phyloP scores from a whole-genome alignment of 441 rosid species.

The Adansonia rubrostipa region DNA sequence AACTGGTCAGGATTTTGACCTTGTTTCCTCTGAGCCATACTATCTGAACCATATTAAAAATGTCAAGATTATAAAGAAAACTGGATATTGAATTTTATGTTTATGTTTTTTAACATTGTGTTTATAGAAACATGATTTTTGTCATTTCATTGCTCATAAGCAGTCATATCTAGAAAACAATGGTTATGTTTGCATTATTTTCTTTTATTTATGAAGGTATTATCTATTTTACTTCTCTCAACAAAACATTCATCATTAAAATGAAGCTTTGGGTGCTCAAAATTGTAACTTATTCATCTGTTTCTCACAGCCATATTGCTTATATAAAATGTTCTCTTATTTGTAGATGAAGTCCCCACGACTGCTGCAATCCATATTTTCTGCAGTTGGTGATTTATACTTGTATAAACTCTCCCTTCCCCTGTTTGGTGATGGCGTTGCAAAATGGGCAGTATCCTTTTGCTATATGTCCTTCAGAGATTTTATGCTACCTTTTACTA shows the following conservation, averaged over 20 bases:
- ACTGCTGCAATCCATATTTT: constrained; percentile 78
- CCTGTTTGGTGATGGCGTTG: constrained; percentile 59
- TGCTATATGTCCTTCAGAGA: background rate
- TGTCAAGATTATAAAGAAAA: background rate
- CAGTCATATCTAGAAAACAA: background rate
- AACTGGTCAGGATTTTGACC: background rate
- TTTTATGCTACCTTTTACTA: background rate
- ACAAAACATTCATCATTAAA: background rate
- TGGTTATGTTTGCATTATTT: background rate
- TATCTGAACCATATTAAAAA: constrained; percentile 8
- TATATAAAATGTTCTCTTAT: constrained; percentile 21
- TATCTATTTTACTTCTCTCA: constrained; percentile 1
- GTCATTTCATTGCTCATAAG: background rate
- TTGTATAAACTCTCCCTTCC: constrained; percentile 64
- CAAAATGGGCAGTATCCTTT: constrained; percentile 87
- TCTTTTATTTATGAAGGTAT: background rate
- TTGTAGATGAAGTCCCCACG: constrained; percentile 71
- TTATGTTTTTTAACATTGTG: background rate
- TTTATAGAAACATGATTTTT: background rate
- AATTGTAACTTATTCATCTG: constrained; percentile 20
- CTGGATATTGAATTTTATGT: background rate
- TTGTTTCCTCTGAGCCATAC: constrained; percentile 1
- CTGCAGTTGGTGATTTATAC: constrained; percentile 87
- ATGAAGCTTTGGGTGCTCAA: constrained; percentile 14
- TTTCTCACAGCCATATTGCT: background rate